Percentiles rank a stretch among this genome's conserved stretches.
Evolutionary conservation across 768 basidiomycete genomes (phyloP).

Genomic region (Harrya chromipes): DNA sequence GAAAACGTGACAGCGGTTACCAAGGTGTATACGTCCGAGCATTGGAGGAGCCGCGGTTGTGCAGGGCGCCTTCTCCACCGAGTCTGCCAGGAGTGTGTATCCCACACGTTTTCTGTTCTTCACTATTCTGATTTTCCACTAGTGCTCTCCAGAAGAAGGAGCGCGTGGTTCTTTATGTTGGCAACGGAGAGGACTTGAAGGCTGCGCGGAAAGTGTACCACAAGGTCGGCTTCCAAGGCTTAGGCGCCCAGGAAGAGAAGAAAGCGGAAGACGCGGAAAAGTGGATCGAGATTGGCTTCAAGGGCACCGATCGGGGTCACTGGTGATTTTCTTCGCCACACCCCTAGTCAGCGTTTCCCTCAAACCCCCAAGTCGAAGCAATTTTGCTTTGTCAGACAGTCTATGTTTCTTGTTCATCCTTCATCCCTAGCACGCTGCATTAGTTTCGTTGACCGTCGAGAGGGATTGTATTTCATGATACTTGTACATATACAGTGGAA

Average conservation of each 20-base stretch:
- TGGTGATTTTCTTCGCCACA: constrained; percentile 47
- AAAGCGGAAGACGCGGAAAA: constrained; percentile 43
- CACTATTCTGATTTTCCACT: constrained; percentile 7
- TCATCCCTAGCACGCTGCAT: not conserved
- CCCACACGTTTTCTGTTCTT: not conserved
- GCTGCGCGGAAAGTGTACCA: constrained; percentile 58
- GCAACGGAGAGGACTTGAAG: constrained; percentile 44
- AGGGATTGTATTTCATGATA: constrained; percentile 1
- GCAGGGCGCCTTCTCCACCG: constrained; percentile 60
- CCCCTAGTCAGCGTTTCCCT: not conserved
- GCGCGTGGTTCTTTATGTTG: constrained; percentile 64
- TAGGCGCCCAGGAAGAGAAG: constrained; percentile 29
- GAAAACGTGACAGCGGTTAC: constrained; percentile 58
- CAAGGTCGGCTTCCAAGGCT: constrained; percentile 64
- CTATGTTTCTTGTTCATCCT: not conserved
- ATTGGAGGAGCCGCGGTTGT: constrained; percentile 51
- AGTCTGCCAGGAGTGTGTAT: constrained; percentile 53
- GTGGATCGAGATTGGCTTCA: constrained; percentile 69
- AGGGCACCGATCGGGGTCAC: constrained; percentile 50
- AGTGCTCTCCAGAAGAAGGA: constrained; percentile 41
- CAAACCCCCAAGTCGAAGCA: not conserved
- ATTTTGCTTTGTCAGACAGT: not conserved
- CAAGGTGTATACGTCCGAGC: constrained; percentile 63
- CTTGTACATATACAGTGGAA: constrained; percentile 1
- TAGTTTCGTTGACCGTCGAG: not conserved